phyloP scores from a whole-genome alignment of 2,329 filamentous ascomycete genomes.

The Epichloe baconii region DNA sequence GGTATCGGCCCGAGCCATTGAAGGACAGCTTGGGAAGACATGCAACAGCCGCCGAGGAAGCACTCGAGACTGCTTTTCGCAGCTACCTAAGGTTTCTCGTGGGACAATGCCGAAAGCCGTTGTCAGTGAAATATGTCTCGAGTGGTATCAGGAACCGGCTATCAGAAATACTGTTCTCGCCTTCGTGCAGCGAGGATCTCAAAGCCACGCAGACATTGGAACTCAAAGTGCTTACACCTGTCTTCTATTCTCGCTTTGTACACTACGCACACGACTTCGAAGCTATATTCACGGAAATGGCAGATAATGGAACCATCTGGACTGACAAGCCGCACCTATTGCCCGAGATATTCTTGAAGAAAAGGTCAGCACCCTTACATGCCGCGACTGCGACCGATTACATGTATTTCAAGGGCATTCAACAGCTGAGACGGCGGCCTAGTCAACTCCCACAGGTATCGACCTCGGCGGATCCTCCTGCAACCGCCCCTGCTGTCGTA shows the following conservation, averaged over 20 bases:
- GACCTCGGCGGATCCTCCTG: conserved; percentile 21
- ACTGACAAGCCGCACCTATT: conserved; percentile 42
- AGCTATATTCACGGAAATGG: conserved; percentile 46
- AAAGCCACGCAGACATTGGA: conserved; percentile 28
- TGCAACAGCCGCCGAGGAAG: conserved; percentile 35
- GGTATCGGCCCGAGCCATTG: conserved; percentile 50
- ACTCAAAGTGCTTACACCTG: conserved; percentile 47
- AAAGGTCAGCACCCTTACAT: conserved; percentile 21
- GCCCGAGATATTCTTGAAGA: conserved; percentile 29
- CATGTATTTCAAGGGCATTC: conserved; percentile 30
- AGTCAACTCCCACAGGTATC: conserved; percentile 26
- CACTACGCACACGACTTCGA: conserved; percentile 49
- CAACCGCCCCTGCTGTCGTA: conserved; percentile 8
- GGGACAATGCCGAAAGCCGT: conserved; percentile 25
- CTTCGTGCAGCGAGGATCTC: conserved; percentile 10
- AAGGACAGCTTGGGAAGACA: conserved; percentile 39
- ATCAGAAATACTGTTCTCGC: conserved; percentile 26
- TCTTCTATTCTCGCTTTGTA: conserved; percentile 54
- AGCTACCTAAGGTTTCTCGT: conserved; percentile 37
- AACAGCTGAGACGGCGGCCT: conserved; percentile 28
- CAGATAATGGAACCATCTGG: conserved; percentile 45
- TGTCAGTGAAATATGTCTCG: conserved; percentile 41
- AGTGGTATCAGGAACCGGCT: conserved; percentile 29
- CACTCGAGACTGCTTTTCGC: conserved; percentile 34
- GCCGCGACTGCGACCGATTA: conserved; percentile 25